Evolutionary conservation across 164 flowering plant species (phyloP), one percentile per base, ranked within the genome.

Genomic region (Cinnamomum chago): DNA sequence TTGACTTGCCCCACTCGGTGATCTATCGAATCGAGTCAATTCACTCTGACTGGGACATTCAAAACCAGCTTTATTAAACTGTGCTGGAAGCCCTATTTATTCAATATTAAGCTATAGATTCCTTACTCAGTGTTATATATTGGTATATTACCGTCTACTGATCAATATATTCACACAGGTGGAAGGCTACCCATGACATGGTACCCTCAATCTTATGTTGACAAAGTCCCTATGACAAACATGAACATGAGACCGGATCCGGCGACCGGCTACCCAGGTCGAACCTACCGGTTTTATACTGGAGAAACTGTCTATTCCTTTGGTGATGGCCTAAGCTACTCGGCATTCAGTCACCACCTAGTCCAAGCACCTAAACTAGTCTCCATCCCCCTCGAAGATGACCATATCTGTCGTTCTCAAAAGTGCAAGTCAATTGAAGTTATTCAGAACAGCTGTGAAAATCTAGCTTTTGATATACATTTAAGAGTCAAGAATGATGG

Each of bases 211-310:
- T 81, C 87, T 12, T 96, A 85, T 52, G 95, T 72, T 22, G 94
- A 92, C 28, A 94, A 88, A 69, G 90, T 96, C 17, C 88, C 92
- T 7, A 96, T 96, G 98, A 92, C 97, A 28, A 87, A 89, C 85
- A 96, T 96, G 99, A 88, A 88, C 85, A 96, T 96, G 99, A 91
- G 99, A 75, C 86, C 97, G 1, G 89, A 93, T 74, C 87, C 93
- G 1, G 70, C 88, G 3, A 93, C 81, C 0, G 98, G 98, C 11
- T 93, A 92, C 81, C 98, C 99, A 0, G 99, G 99, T 4, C 74
- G 99, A 65, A 88, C 88, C 2, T 95, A 95, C 78, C 80, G 99
- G 60, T 95, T 95, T 84, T 95, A 95, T 86, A 90, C 84, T 0
- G 99, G 99, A 0, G 83, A 85, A 77, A 86, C 92, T 0, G 82